These are phyloP conservation scores for Cyclostephanos invisitatus DNA, from an alignment of 108 stramenopile species.

Conservation along the genomic window DNA sequence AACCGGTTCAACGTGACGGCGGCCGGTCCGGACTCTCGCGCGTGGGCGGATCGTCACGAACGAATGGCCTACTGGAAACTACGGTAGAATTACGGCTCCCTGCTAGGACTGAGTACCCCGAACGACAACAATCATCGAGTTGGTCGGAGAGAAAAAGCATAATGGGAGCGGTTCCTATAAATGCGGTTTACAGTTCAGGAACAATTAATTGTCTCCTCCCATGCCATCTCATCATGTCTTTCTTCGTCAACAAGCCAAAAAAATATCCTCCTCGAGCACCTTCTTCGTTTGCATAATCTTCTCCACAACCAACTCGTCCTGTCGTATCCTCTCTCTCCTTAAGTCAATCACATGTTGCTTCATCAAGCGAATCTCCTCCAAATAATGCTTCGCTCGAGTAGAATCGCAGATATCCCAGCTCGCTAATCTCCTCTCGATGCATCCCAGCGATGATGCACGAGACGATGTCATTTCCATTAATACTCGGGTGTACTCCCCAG, in stretches of 20 bases:
- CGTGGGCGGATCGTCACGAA: too few species aligned
- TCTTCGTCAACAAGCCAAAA: conserved; percentile 3
- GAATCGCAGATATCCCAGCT: conserved; percentile 30
- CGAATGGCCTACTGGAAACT: too few species aligned
- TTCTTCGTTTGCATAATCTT: conserved; percentile 23
- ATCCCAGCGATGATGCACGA: conserved; percentile 31
- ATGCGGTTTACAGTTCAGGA: too few species aligned
- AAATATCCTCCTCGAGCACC: conserved; percentile 29
- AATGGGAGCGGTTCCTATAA: too few species aligned
- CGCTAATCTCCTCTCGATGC: conserved; percentile 28
- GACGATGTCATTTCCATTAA: conserved; percentile 30
- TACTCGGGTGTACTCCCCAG: conserved; percentile 36
- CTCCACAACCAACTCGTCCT: conserved; percentile 36
- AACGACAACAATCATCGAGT: too few species aligned
- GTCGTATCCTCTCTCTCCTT: conserved; percentile 21
- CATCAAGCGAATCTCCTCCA: conserved; percentile 42
- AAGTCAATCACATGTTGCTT: conserved; percentile 21
- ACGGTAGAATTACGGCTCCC: too few species aligned
- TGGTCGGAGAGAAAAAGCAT: too few species aligned
- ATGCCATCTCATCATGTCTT: neutral
- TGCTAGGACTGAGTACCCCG: too few species aligned
- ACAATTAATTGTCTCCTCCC: too few species aligned
- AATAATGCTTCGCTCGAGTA: conserved; percentile 20
- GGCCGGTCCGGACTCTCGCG: too few species aligned
- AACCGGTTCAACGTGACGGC: too few species aligned